A percentile compares a stretch with the other conserved stretches of the same genome.
Conservation (phyloP, 768 basidiomycete species). For the Hygrocybe coccinea region DNA sequence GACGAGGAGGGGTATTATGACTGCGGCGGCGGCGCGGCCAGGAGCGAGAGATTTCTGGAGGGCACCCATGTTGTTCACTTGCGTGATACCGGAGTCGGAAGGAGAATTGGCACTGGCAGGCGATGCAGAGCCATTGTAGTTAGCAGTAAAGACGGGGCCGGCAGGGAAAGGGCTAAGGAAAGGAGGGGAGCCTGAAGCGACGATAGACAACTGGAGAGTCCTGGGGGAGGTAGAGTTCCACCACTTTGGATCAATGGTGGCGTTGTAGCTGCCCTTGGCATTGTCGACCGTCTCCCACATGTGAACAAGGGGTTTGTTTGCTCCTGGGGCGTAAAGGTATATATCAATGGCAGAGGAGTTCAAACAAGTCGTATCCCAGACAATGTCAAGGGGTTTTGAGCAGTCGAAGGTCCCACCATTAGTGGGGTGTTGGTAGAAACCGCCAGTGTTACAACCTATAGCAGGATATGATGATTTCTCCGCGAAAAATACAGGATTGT, state of each 20-base stretch:
- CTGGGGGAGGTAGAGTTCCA: constrained; percentile 55
- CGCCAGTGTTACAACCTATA: constrained; percentile 50
- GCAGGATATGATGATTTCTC: no score
- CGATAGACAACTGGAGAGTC: constrained; percentile 56
- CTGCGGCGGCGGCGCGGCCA: constrained; percentile 59
- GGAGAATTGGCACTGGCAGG: constrained; percentile 42
- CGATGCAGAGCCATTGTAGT: constrained; percentile 42
- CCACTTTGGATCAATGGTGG: constrained; percentile 57
- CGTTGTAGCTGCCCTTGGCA: constrained; percentile 44
- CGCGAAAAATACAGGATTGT: no score
- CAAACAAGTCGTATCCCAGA: constrained; percentile 64
- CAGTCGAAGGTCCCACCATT: constrained; percentile 44
- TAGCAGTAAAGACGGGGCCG: constrained; percentile 67
- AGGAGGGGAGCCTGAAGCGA: constrained; percentile 43
- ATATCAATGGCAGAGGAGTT: constrained; percentile 53
- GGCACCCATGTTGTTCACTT: constrained; percentile 37
- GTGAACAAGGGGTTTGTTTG: constrained; percentile 43
- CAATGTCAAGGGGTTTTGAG: constrained; percentile 46
- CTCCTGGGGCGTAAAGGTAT: constrained; percentile 49
- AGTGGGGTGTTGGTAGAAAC: constrained; percentile 57
- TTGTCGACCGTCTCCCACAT: constrained; percentile 53
- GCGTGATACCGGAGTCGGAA: constrained; percentile 32
- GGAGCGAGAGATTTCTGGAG: constrained; percentile 41
- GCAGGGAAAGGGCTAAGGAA: constrained; percentile 54
- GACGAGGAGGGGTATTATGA: constrained; percentile 63